Conservation (phyloP, 2,329 filamentous ascomycete species). For the Penicillium sp. region DNA sequence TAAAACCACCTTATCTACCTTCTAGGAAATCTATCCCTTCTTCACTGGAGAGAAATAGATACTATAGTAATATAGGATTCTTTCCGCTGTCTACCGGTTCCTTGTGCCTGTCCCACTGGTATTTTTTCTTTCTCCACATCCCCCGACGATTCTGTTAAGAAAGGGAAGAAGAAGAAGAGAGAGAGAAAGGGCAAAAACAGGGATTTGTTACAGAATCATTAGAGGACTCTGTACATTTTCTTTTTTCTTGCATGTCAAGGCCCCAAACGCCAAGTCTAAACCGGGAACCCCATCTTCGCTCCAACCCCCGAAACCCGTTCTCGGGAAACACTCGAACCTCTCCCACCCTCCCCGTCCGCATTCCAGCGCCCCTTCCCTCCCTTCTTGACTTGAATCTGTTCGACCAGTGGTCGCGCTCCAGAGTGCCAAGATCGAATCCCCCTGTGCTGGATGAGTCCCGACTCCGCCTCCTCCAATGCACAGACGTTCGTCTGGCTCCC, state of each 20-base stretch:
- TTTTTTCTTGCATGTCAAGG: neutral
- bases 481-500: slow-evolving; percentile 47
- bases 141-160: neutral
- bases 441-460: slow-evolving; percentile 39
- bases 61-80: neutral
- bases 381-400: slow-evolving; percentile 15
- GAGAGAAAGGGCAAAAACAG: neutral
- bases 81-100: slow-evolving; percentile 2
- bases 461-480: slow-evolving; percentile 44
- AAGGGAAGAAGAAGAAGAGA: neutral
- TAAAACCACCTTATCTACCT: neutral
- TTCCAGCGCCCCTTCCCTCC: slow-evolving; percentile 10
- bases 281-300: neutral
- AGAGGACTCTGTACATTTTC: slow-evolving; percentile 3
- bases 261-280: slow-evolving; percentile 15
- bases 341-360: slow-evolving; percentile 1
- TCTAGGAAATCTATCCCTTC: neutral
- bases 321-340: slow-evolving; percentile 1
- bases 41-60: neutral
- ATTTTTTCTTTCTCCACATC: neutral
- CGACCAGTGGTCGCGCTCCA: slow-evolving; percentile 11
- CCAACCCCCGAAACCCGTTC: neutral
- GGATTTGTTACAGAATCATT: neutral
- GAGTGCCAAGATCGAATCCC: slow-evolving; percentile 24
- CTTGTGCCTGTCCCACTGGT: slow-evolving; percentile 1